These are phyloP conservation scores for Malassezia caprae DNA, from an alignment of 1,284 basidiomycete species.

Conservation along the genomic window DNA sequence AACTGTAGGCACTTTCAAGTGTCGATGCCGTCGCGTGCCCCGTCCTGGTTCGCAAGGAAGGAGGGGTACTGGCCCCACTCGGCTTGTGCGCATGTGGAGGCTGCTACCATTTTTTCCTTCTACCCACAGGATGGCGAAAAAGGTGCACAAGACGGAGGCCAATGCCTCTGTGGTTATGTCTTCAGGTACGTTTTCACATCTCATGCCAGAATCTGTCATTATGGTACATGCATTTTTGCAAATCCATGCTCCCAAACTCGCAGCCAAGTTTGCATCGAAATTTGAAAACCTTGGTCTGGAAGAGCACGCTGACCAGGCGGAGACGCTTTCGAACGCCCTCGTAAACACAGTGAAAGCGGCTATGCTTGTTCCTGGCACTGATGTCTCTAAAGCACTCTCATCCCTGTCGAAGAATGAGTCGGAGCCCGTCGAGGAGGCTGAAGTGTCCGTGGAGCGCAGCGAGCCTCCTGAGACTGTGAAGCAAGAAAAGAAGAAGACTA, in stretches of 20 bases:
- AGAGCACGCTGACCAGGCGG: background rate
- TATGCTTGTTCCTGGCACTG: background rate
- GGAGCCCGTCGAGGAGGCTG: background rate
- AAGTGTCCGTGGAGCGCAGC: background rate
- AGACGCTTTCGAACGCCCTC: slow-evolving; percentile 9
- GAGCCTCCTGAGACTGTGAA: background rate
- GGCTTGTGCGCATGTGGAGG: slow-evolving; percentile 5
- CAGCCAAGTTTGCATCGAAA: slow-evolving; percentile 10
- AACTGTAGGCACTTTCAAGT: background rate
- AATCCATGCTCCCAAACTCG: slow-evolving; percentile 12
- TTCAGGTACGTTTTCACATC: background rate
- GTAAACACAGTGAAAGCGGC: slow-evolving; percentile 5
- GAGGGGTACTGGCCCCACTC: background rate
- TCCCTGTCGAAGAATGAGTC: background rate
- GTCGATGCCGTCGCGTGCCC: background rate
- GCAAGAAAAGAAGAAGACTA: background rate
- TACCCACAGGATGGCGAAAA: background rate
- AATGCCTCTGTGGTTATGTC: background rate
- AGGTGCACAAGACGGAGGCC: background rate
- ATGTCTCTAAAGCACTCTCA: background rate
- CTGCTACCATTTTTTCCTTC: background rate
- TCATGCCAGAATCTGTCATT: slow-evolving; percentile 2
- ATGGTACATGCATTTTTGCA: slow-evolving; percentile 12
- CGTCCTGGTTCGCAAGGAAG: background rate
- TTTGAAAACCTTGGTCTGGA: slow-evolving; percentile 6